Percentiles rank a stretch among this genome's conserved stretches.
These are phyloP conservation scores for Artemisia argyi DNA, from an alignment of 129 eudicot species.

Conservation along the genomic window DNA sequence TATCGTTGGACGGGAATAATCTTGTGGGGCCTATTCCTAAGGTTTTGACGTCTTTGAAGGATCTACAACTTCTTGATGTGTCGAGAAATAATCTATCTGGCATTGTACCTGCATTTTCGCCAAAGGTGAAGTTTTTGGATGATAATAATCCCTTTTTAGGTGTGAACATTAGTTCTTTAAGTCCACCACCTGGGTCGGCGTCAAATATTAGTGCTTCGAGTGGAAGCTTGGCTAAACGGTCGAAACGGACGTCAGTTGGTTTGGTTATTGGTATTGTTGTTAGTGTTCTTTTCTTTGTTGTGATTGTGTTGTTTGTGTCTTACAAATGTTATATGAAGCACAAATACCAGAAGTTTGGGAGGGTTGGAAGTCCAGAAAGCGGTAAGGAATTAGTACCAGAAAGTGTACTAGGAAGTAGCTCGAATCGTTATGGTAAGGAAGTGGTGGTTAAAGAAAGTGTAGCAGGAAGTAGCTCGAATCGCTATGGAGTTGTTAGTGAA, in stretches of 20 bases:
- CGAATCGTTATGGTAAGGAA: no score
- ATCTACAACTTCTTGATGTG: slow-evolving; percentile 3
- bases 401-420: no score
- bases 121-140: slow-evolving; percentile 5
- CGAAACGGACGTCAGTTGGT: neutral
- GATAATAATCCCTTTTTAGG: slow-evolving; percentile 14
- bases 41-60: slow-evolving; percentile 10
- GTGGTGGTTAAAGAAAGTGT: neutral
- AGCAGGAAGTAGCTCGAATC: no score
- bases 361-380: neutral
- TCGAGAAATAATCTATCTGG: slow-evolving; percentile 12
- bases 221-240: neutral
- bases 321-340: no score
- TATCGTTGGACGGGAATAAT: slow-evolving; percentile 6
- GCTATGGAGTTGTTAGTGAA: no score
- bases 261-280: slow-evolving; percentile 6
- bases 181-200: neutral
- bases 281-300: slow-evolving; percentile 6
- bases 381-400: no score
- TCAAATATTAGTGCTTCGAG: neutral
- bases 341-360: no score
- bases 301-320: neutral
- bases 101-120: neutral
- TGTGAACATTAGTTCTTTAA: neutral
- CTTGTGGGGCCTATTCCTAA: slow-evolving; percentile 11